phyloP scores from a whole-genome alignment of 129 eudicot genomes.

The Glebionis coronaria region DNA sequence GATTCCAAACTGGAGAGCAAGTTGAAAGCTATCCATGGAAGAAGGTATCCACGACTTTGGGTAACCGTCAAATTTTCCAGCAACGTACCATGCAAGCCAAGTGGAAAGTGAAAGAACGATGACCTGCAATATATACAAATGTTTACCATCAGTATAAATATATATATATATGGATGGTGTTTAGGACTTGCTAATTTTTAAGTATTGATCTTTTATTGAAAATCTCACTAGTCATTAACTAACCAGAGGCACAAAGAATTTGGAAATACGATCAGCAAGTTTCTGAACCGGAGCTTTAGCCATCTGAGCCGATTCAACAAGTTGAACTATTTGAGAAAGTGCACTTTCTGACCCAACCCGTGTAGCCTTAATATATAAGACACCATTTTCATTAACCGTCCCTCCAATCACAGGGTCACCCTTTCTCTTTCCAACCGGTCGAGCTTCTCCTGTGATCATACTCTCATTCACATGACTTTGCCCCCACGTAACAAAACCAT shows the following conservation, averaged over 20 bases:
- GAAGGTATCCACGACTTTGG: conserved; percentile 76
- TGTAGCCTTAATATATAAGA: conserved; percentile 78
- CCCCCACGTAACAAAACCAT: conserved; percentile 89
- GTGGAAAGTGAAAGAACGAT: conserved; percentile 57
- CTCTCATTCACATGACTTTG: conserved; percentile 95
- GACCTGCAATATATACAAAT: conserved; percentile 42
- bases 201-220: too few relatives aligned
- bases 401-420: conserved; percentile 96
- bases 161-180: too few relatives aligned
- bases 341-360: conserved; percentile 95
- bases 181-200: too few relatives aligned
- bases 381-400: conserved; percentile 88
- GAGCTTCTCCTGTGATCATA: conserved; percentile 95
- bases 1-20: conserved; percentile 87
- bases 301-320: conserved; percentile 97
- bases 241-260: conserved; percentile 86
- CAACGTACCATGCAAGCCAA: conserved; percentile 69
- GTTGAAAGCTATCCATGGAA: conserved; percentile 82
- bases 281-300: conserved; percentile 99
- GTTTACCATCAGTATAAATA: neutral
- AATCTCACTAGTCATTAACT: conserved; percentile 14
- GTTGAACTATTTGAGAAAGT: conserved; percentile 89
- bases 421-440: conserved; percentile 79
- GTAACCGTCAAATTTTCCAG: conserved; percentile 55
- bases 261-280: conserved; percentile 91